A percentile compares a stretch with the other conserved stretches of the same genome.
Conservation (phyloP, 306 rosid genomes). For the Cicer yamashitae region DNA sequence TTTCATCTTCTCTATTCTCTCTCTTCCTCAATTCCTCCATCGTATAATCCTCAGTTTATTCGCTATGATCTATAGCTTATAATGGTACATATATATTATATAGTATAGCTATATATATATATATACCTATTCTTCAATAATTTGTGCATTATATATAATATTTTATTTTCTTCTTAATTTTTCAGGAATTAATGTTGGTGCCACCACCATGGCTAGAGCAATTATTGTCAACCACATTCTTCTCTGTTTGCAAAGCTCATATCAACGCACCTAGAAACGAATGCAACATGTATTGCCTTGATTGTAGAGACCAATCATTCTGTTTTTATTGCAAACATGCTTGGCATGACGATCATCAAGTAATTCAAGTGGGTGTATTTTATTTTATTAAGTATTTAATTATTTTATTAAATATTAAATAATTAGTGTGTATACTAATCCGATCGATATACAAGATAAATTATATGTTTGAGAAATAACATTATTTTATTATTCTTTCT, state of each 20-base stretch:
- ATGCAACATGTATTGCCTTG: slow-evolving; percentile 76
- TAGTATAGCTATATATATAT: background rate
- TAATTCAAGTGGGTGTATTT: slow-evolving; percentile 60
- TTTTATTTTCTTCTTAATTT: background rate
- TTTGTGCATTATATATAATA: background rate
- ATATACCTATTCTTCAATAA: slow-evolving; percentile 15
- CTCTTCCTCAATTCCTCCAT: background rate
- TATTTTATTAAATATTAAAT: no score
- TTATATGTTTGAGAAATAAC: no score
- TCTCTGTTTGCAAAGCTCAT: slow-evolving; percentile 55
- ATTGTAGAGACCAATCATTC: slow-evolving; percentile 55
- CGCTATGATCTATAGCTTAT: background rate
- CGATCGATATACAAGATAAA: no score
- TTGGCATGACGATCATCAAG: slow-evolving; percentile 67
- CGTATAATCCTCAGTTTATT: slow-evolving; percentile 30
- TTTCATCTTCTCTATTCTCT: slow-evolving; percentile 30
- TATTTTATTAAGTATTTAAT: background rate
- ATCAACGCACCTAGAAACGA: slow-evolving; percentile 57
- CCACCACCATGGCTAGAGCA: slow-evolving; percentile 68
- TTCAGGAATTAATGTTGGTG: slow-evolving; percentile 51
- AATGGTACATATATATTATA: slow-evolving; percentile 35
- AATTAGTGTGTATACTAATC: no score
- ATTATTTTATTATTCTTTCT: no score
- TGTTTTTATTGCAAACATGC: slow-evolving; percentile 68
- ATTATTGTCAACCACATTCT: slow-evolving; percentile 59